A percentile compares a stretch with the other conserved stretches of the same genome.
Conservation (phyloP, 1,139 yeast species). For the Saccharomyces hybrid region DNA sequence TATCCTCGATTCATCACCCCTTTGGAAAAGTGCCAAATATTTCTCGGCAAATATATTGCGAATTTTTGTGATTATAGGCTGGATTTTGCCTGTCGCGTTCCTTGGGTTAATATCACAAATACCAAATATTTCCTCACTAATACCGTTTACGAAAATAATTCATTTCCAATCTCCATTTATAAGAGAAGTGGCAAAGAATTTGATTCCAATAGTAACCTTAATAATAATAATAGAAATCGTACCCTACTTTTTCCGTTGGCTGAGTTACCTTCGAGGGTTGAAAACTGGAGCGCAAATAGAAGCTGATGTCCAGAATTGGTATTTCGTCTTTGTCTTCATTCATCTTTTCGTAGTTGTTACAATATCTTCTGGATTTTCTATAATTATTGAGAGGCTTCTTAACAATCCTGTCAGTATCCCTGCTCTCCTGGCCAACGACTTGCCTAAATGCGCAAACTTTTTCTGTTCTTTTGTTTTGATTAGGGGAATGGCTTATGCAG, state of each 20-base stretch:
- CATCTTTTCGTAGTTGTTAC: constrained; percentile 82
- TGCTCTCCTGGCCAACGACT: constrained; percentile 57
- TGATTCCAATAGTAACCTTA: constrained; percentile 54
- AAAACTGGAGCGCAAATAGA: constrained; percentile 51
- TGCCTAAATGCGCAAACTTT: constrained; percentile 77
- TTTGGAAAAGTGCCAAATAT: constrained; percentile 33
- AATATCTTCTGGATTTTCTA: constrained; percentile 70
- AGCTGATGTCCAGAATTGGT: constrained; percentile 56
- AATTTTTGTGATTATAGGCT: constrained; percentile 44
- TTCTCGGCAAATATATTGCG: constrained; percentile 39
- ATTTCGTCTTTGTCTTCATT: constrained; percentile 62
- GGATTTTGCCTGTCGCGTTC: constrained; percentile 66
- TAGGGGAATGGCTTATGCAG: constrained; percentile 67
- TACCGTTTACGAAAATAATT: constrained; percentile 49
- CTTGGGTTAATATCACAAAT: constrained; percentile 60
- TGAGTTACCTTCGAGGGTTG: constrained; percentile 45
- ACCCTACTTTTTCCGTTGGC: constrained; percentile 42
- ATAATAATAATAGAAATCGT: constrained; percentile 51
- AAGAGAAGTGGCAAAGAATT: constrained; percentile 46
- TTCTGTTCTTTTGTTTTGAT: constrained; percentile 67
- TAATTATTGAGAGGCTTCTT: constrained; percentile 54
- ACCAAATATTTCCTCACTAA: constrained; percentile 46
- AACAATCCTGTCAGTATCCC: constrained; percentile 71
- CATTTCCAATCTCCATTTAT: constrained; percentile 46
- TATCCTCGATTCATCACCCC: constrained; percentile 34